Evolutionary conservation across 176 grass and related monocot genomes (phyloP), one percentile per base, ranked within the genome.

Genomic region (Musa schizocarpa): DNA sequence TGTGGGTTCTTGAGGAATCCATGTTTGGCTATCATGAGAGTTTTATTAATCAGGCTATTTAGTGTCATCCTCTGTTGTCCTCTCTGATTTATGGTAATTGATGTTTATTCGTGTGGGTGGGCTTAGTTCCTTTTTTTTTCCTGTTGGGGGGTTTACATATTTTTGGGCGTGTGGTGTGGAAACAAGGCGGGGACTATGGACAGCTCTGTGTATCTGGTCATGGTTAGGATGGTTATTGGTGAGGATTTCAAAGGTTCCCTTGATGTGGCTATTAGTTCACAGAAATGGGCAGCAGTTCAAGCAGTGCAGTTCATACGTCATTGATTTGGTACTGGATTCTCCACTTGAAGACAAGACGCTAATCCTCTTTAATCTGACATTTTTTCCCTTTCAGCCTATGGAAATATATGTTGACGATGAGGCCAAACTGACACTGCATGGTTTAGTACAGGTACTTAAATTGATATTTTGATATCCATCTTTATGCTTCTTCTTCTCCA

Each of bases 381-480:
- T 91, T 99, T 65, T 69, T 89, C 82, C 81, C 82, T 88, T 99
- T 81, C 96, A 99, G 96, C 96, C 96, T 0, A 95, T 99, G 91
- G 96, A 99, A 95, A 95, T 99, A 87, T 99, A 99, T 92, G 96
- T 99, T 23, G 96, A 99, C 23, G 96, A 99, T 87, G 96, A 99
- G 89, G 96, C 96, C 43, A 99, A 99, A 65, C 77, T 99, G 77
- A 99, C 96, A 49, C 92, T 99, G 71, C 96, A 99, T 83, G 96
- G 96, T 72, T 83, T 99, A 72, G 96, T 99, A 78, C 91, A 99
- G 96, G 96, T 99, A 43, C 24, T 54, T 20, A 11, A 14, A 11
- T 0, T 12, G 0, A 2, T 0, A 9, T 69, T 76, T 9, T 22
- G 53, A 22, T 17, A 57, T 13, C 29, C 11, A 61, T 71, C 64